Evolutionary conservation across 306 rosid species (phyloP).

Genomic region (Sesbania bispinosa): DNA sequence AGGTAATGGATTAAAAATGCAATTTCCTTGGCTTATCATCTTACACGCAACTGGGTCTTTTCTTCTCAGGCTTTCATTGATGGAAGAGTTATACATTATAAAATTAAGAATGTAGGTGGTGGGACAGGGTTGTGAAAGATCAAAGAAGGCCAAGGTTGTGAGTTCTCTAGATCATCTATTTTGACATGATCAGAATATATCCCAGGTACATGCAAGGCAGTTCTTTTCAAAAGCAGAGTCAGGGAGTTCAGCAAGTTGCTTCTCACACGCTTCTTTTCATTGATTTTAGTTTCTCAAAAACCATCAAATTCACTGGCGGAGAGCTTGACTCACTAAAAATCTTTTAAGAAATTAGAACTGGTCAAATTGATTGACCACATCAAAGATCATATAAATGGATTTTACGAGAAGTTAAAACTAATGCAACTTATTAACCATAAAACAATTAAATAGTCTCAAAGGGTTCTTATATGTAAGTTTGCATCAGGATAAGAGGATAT

Average conservation of each 20-base stretch:
- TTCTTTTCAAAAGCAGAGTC: neutral
- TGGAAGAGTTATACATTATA: neutral
- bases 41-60: neutral
- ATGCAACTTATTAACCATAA: slow-evolving; percentile 10
- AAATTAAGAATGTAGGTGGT: neutral
- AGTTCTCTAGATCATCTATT: neutral
- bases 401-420: neutral
- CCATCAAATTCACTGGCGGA: neutral
- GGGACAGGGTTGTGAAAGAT: neutral
- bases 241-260: too few species aligned
- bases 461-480: neutral
- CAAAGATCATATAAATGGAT: slow-evolving; percentile 9
- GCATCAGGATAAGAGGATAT: neutral
- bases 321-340: neutral
- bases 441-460: neutral
- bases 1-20: neutral
- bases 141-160: neutral
- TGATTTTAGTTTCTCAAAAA: neutral
- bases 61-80: neutral
- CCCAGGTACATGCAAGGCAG: slow-evolving; percentile 6
- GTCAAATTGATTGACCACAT: neutral
- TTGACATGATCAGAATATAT: neutral
- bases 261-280: neutral
- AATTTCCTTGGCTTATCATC: neutral
- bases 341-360: neutral